Conservation (phyloP, 306 rosid species). For the Castanospermum australe region DNA sequence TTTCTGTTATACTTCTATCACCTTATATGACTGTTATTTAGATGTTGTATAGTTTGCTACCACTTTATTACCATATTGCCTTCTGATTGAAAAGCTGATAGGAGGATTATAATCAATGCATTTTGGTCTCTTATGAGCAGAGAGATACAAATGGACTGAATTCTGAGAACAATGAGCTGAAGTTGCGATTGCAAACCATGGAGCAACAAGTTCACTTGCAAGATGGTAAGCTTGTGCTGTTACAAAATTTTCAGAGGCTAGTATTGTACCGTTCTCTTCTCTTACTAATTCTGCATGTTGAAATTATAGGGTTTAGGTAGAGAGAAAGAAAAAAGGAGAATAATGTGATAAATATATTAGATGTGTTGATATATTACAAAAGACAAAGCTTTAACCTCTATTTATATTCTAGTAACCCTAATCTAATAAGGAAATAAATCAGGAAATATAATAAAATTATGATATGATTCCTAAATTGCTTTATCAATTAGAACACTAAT, state of each 20-base stretch:
- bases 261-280: not conserved
- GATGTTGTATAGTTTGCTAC: not conserved
- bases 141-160: constrained; percentile 88
- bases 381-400: no score
- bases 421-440: no score
- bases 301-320: no score
- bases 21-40: not conserved
- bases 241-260: not conserved
- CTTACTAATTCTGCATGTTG: not conserved
- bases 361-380: no score
- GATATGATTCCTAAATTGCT: no score
- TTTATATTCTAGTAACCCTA: no score
- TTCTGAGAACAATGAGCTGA: constrained; percentile 89
- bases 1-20: not conserved
- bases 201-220: constrained; percentile 98
- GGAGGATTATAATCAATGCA: not conserved
- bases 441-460: no score
- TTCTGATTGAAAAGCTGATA: not conserved
- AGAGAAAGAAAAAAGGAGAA: no score
- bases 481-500: no score
- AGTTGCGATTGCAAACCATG: constrained; percentile 92
- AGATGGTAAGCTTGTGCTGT: constrained; percentile 61
- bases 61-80: not conserved
- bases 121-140: constrained; percentile 43
- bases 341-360: no score